Conservation (phyloP, 345 rosid genomes). For the Stellera chamaejasme region DNA sequence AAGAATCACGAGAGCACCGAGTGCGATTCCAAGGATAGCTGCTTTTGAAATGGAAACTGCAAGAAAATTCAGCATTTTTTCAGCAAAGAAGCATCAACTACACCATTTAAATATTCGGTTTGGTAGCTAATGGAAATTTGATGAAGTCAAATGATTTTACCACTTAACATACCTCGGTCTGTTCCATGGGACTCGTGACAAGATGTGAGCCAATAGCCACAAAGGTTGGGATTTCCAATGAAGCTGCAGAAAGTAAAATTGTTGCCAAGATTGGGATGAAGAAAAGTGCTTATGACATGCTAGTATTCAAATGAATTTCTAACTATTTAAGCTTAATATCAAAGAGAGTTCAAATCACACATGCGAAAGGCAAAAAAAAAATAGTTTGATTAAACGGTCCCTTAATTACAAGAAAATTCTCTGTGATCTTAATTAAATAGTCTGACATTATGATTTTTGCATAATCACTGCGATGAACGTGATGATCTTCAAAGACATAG, state of each 20-base stretch:
- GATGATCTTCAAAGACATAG: too few species aligned
- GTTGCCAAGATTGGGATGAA: not conserved
- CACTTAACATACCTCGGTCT: slow-evolving; percentile 49
- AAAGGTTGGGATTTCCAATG: slow-evolving; percentile 72
- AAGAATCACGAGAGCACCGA: slow-evolving; percentile 85
- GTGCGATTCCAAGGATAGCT: slow-evolving; percentile 80
- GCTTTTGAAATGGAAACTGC: slow-evolving; percentile 83
- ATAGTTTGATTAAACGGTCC: too few species aligned
- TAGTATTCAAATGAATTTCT: not conserved
- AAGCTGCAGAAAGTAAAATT: slow-evolving; percentile 36
- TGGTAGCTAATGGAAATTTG: not conserved
- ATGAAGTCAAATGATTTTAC: not conserved
- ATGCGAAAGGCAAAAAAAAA: not conserved
- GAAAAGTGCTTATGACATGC: not conserved
- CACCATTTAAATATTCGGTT: too few species aligned
- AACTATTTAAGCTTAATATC: not conserved
- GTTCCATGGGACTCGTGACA: slow-evolving; percentile 49
- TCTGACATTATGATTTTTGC: too few species aligned
- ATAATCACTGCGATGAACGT: not conserved
- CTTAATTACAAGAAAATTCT: too few species aligned
- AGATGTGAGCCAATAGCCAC: slow-evolving; percentile 70
- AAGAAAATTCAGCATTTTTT: not conserved
- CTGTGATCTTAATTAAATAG: not conserved
- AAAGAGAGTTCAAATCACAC: not conserved
- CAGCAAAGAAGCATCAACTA: too few species aligned